Evolutionary conservation across 2,329 filamentous ascomycete genomes (phyloP), one percentile per base, ranked within the genome.

Genomic region (Paecilomyces variotii): DNA sequence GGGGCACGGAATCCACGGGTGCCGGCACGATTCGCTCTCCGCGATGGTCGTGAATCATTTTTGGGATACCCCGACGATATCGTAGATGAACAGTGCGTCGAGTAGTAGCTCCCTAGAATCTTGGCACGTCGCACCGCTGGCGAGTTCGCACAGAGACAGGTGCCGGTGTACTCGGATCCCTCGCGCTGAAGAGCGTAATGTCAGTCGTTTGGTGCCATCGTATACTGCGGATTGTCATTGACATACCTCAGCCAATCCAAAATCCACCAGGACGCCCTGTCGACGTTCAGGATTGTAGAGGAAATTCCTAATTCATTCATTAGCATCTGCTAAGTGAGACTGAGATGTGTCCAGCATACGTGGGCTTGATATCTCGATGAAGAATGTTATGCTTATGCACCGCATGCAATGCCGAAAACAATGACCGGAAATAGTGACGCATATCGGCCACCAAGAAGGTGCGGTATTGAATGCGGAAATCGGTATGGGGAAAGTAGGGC

Each of bases 361-460:
- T 99, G 4, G 94, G 94, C 70, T 97, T 97, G 71, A 97, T 96
- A 70, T 97, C 92, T 63, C 92, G 87, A 71, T 99, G 94, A 24
- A 99, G 83, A 60, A 99, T 97, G 49, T 84, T 82, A 68, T 90
- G 85, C 4, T 84, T 82, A 73, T 99, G 94, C 3, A 97, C 92
- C 49, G 89, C 88, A 53, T 84, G 82, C 10, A 99, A 81, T 0
- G 92, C 94, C 1, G 87, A 89, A 71, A 99, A 94, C 3, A 99
- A 82, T 52, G 89, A 93, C 34, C 87, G 84, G 66, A 99, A 88
- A 74, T 99, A 99, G 68, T 94, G 84, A 58, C 89, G 85, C 78
- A 96, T 95, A 68, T 97, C 93, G 2, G 83, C 78, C 12, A 95
- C 84, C 53, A 86, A 89, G 84, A 99, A 92, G 56, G 92, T 86